A percentile compares a stretch with the other conserved stretches of the same genome.
These are phyloP conservation scores for Cryomyces antarcticus DNA, from an alignment of 495 filamentous ascomycete species.

Conservation along the genomic window DNA sequence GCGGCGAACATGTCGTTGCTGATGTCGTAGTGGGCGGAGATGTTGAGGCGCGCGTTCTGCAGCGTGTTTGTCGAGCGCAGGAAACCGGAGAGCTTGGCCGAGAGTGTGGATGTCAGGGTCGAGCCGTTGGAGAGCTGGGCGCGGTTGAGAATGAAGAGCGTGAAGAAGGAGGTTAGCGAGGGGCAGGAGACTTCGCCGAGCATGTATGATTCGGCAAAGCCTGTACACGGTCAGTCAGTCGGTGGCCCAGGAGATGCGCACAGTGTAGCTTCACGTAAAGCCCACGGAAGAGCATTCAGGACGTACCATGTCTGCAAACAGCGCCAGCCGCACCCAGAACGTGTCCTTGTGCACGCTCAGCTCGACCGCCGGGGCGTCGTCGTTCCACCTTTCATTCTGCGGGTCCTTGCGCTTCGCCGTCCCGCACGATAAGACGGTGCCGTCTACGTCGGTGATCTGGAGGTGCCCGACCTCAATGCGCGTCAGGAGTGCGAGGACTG, in stretches of 20 bases:
- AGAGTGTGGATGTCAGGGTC: conserved; percentile 36
- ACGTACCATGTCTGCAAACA: conserved; percentile 41
- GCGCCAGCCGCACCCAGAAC: conserved; percentile 43
- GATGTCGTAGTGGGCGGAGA: conserved; percentile 54
- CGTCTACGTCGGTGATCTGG: conserved; percentile 18
- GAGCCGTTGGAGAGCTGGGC: conserved; percentile 32
- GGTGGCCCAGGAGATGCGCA: too few species aligned
- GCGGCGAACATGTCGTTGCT: conserved; percentile 54
- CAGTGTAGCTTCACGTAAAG: conserved; percentile 1
- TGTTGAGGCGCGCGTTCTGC: conserved; percentile 41
- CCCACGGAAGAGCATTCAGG: background rate
- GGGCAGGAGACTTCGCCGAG: conserved; percentile 41
- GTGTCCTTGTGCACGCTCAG: conserved; percentile 35
- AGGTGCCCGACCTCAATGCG: conserved; percentile 23
- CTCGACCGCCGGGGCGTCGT: conserved; percentile 15
- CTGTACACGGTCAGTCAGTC: conserved; percentile 1
- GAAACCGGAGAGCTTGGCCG: conserved; percentile 27
- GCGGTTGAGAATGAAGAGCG: conserved; percentile 46
- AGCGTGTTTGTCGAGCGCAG: conserved; percentile 41
- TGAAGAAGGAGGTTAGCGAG: conserved; percentile 43
- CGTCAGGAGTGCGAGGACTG: conserved; percentile 19
- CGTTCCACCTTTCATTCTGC: conserved; percentile 2
- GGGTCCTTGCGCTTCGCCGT: background rate
- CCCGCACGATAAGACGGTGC: conserved; percentile 21
- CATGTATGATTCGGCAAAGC: conserved; percentile 56